Evolutionary conservation across 805 yeast species (phyloP).

Genomic region (Lipomyces sp.): DNA sequence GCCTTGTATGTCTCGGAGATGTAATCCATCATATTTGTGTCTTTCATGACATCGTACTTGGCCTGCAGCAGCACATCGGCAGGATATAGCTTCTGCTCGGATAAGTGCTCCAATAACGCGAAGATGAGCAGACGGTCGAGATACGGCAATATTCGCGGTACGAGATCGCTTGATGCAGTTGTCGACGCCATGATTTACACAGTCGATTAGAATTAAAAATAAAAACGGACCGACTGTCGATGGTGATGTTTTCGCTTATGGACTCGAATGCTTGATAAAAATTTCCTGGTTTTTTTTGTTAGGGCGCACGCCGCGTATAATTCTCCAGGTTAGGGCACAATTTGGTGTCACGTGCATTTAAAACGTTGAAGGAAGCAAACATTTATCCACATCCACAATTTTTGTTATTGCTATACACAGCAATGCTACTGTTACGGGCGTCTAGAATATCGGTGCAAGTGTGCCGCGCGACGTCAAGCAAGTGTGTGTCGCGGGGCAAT

Average conservation of each 20-base stretch:
- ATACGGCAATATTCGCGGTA: constrained; percentile 56
- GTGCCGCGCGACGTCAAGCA: background rate
- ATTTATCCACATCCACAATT: background rate
- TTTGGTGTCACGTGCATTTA: background rate
- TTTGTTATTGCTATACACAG: background rate
- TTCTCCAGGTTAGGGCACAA: background rate
- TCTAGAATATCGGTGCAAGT: background rate
- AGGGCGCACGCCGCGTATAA: background rate
- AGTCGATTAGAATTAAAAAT: background rate
- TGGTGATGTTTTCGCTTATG: background rate
- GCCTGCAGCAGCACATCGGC: constrained; percentile 53
- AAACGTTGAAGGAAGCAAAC: background rate
- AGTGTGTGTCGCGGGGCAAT: background rate
- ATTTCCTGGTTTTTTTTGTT: background rate
- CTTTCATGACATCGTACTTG: constrained; percentile 60
- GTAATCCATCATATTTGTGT: constrained; percentile 61
- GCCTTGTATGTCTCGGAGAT: constrained; percentile 52
- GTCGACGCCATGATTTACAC: constrained; percentile 5
- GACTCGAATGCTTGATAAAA: background rate
- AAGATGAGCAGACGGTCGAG: constrained; percentile 65
- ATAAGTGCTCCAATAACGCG: constrained; percentile 57
- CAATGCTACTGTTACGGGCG: background rate
- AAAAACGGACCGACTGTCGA: background rate
- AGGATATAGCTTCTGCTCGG: constrained; percentile 52
- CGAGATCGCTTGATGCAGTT: constrained; percentile 22